Evolutionary conservation across 148 eudicot species (phyloP).

Genomic region (Nepenthes gracilis): DNA sequence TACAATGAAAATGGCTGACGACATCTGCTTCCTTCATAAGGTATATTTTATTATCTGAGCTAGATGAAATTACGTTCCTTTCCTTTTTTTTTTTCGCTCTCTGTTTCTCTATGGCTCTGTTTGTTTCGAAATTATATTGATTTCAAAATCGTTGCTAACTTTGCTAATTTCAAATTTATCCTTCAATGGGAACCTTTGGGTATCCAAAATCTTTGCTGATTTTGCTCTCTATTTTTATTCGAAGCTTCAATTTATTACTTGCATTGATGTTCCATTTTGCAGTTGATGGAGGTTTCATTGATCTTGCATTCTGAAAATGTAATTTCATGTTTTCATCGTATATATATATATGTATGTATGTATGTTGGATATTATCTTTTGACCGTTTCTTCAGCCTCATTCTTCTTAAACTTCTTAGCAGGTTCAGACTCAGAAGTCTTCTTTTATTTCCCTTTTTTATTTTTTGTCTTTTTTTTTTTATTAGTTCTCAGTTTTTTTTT

Average conservation of each 20-base stretch:
- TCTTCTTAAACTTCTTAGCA: constrained; percentile 9
- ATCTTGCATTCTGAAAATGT: neutral
- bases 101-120: neutral
- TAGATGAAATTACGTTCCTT: neutral
- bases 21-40: constrained; percentile 26
- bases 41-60: constrained; percentile 6
- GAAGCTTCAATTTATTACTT: too few species aligned
- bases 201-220: too few species aligned
- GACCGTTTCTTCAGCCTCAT: constrained; percentile 28
- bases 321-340: neutral
- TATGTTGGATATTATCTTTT: constrained; percentile 6
- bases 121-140: too few species aligned
- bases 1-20: constrained; percentile 12
- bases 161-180: too few species aligned
- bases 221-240: too few species aligned
- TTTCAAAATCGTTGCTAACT: too few species aligned
- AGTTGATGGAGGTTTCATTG: too few species aligned
- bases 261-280: too few species aligned
- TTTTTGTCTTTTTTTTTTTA: neutral
- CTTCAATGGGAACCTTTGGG: too few species aligned
- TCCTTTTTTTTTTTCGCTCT: neutral
- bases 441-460: neutral
- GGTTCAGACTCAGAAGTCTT: constrained; percentile 5
- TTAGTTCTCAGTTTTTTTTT: neutral
- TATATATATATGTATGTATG: neutral